These are phyloP conservation scores for Gardenia jasminoides DNA, from an alignment of 257 asterid species.

Conservation along the genomic window DNA sequence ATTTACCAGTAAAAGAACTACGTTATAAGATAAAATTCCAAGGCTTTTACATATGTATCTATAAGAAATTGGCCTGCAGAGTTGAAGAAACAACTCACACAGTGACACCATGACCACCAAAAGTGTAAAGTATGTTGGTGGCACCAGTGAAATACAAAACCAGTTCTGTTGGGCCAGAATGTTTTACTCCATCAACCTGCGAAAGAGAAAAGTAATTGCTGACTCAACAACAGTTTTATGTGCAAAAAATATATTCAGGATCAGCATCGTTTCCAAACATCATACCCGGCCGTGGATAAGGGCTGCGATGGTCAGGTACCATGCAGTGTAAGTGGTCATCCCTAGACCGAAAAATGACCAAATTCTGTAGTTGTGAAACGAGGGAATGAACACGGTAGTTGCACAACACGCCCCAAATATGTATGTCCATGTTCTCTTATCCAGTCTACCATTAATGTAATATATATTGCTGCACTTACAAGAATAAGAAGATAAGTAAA, in stretches of 20 bases:
- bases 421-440: constrained; percentile 92
- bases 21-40: background rate
- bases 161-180: constrained; percentile 59
- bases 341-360: constrained; percentile 89
- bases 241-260: background rate
- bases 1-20: background rate
- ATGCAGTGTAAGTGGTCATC: constrained; percentile 87
- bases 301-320: constrained; percentile 81
- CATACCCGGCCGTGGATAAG: constrained; percentile 75
- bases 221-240: background rate
- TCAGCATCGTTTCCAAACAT: background rate
- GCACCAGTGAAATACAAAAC: constrained; percentile 89
- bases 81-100: constrained; percentile 51
- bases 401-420: constrained; percentile 94
- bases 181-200: constrained; percentile 59
- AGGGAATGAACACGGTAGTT: constrained; percentile 80
- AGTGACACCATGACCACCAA: constrained; percentile 92
- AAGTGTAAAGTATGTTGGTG: constrained; percentile 82
- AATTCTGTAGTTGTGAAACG: constrained; percentile 83
- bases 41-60: background rate
- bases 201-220: background rate
- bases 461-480: constrained; percentile 60
- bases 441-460: constrained; percentile 72
- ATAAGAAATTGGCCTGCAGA: background rate
- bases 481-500: background rate